A percentile compares a stretch with the other conserved stretches of the same genome.
Conservation (phyloP, 495 filamentous ascomycete species). For the Extremus antarcticus region DNA sequence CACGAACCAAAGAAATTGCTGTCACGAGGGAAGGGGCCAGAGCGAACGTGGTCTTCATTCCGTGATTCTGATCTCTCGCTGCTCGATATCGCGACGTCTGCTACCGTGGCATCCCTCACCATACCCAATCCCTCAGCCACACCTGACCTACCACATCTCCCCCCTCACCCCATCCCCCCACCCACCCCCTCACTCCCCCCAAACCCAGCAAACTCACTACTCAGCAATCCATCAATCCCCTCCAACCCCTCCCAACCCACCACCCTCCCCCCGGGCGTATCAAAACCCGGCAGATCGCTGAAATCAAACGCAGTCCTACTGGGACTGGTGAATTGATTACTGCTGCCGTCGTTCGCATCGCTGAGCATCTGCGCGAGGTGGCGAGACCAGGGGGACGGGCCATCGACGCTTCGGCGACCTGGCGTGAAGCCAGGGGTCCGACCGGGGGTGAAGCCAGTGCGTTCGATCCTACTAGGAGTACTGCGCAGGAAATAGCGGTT, state of each 20-base stretch:
- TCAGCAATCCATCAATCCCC: slow-evolving; percentile 2
- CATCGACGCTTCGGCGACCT: background rate
- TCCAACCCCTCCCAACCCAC: background rate
- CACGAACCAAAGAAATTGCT: too few species aligned
- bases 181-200: background rate
- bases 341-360: slow-evolving; percentile 1
- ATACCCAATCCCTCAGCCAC: too few species aligned
- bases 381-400: slow-evolving; percentile 15
- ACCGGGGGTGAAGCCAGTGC: slow-evolving; percentile 8
- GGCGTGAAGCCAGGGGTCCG: background rate
- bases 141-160: too few species aligned
- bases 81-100: too few species aligned
- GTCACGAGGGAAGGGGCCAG: too few species aligned
- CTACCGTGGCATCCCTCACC: too few species aligned
- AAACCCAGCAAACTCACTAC: background rate
- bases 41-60: too few species aligned
- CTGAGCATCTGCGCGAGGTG: slow-evolving; percentile 18
- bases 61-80: too few species aligned
- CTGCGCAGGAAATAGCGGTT: slow-evolving; percentile 19
- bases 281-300: slow-evolving; percentile 11
- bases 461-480: slow-evolving; percentile 11
- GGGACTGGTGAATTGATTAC: slow-evolving; percentile 2
- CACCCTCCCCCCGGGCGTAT: background rate
- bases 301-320: slow-evolving; percentile 11
- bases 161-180: background rate